A percentile compares a stretch with the other conserved stretches of the same genome.
phyloP scores from a whole-genome alignment of 768 basidiomycete genomes.

The Mycena latifolia region DNA sequence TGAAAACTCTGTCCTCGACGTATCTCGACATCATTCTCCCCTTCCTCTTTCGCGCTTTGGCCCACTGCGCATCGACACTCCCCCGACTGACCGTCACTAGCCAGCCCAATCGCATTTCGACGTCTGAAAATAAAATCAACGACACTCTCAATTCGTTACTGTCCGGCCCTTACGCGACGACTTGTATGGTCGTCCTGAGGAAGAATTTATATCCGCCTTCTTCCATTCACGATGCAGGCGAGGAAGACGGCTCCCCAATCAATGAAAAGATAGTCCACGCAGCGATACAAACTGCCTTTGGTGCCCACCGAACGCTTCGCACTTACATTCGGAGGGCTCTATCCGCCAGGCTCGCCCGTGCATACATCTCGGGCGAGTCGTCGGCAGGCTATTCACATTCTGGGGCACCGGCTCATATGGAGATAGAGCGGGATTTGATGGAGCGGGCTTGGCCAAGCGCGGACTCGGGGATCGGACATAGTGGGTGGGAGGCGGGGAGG shows the following conservation, averaged over 20 bases:
- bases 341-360: slow-evolving; percentile 71
- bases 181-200: slow-evolving; percentile 74
- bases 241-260: slow-evolving; percentile 28
- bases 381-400: slow-evolving; percentile 68
- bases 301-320: slow-evolving; percentile 73
- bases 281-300: slow-evolving; percentile 61
- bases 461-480: slow-evolving; percentile 51
- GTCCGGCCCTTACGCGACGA: slow-evolving; percentile 73
- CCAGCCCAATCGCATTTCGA: slow-evolving; percentile 49
- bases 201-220: slow-evolving; percentile 65
- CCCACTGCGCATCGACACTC: slow-evolving; percentile 74
- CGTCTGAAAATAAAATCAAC: slow-evolving; percentile 67
- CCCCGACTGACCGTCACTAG: slow-evolving; percentile 72
- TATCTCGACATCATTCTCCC: slow-evolving; percentile 72
- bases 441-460: slow-evolving; percentile 82
- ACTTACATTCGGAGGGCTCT: slow-evolving; percentile 73
- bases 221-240: slow-evolving; percentile 30
- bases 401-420: slow-evolving; percentile 70
- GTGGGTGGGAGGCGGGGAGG: slow-evolving; percentile 75
- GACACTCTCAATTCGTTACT: slow-evolving; percentile 69
- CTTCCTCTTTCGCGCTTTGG: slow-evolving; percentile 77
- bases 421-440: slow-evolving; percentile 73
- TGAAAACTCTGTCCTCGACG: slow-evolving; percentile 68
- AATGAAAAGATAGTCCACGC: slow-evolving; percentile 41
- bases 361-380: slow-evolving; percentile 69